These are phyloP conservation scores for Nemania sp. DNA, from an alignment of 2,329 filamentous ascomycete species.

Conservation along the genomic window DNA sequence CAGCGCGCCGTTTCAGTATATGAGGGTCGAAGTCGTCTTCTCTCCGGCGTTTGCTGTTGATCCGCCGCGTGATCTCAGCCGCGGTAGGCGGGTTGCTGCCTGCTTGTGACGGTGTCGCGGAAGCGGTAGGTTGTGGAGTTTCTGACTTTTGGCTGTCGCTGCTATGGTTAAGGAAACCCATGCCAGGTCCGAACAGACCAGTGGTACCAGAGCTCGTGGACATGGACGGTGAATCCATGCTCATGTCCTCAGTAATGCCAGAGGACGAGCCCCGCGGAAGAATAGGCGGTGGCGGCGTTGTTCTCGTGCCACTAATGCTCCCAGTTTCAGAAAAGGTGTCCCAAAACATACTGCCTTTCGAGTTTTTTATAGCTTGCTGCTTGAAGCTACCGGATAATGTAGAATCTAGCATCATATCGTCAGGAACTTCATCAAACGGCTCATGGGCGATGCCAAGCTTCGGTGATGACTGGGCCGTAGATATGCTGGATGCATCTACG, in stretches of 20 bases:
- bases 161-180: constrained; percentile 38
- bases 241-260: constrained; percentile 69
- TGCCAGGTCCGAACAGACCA: constrained; percentile 37
- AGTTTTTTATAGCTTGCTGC: constrained; percentile 71
- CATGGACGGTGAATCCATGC: constrained; percentile 69
- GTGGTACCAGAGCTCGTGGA: constrained; percentile 42
- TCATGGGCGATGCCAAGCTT: constrained; percentile 65
- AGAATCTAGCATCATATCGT: constrained; percentile 68
- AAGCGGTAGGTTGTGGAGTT: constrained; percentile 43
- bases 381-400: constrained; percentile 70
- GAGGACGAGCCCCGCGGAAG: constrained; percentile 63
- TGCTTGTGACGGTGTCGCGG: constrained; percentile 37
- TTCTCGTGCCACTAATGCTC: constrained; percentile 50
- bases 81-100: constrained; percentile 60
- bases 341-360: constrained; percentile 74
- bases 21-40: constrained; percentile 90
- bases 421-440: constrained; percentile 68
- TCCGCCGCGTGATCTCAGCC: constrained; percentile 75
- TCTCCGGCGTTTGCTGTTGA: constrained; percentile 79
- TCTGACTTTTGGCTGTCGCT: constrained; percentile 40
- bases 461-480: constrained; percentile 70
- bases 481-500: constrained; percentile 51
- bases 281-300: constrained; percentile 65
- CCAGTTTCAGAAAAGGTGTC: constrained; percentile 73
- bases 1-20: constrained; percentile 87